Percentiles rank a stretch among this genome's conserved stretches.
Evolutionary conservation across 2,329 filamentous ascomycete genomes (phyloP).

Genomic region (Ascomycota sp.): DNA sequence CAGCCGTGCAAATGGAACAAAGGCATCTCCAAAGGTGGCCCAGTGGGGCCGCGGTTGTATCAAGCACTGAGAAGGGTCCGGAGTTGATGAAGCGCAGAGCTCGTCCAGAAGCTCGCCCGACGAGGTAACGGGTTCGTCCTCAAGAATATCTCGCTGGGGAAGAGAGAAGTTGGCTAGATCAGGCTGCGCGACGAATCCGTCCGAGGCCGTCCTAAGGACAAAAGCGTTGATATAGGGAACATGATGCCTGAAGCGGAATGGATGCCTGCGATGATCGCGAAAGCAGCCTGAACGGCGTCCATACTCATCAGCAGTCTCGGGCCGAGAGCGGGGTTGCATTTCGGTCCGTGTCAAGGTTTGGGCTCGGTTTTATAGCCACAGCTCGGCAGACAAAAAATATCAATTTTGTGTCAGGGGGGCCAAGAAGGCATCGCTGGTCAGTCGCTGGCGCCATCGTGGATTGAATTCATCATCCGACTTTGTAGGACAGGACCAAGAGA

Average conservation of each 20-base stretch:
- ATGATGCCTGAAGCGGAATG: constrained; percentile 10
- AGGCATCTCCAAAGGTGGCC: constrained; percentile 1
- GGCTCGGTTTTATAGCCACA: background rate
- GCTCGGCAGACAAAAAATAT: too few species aligned
- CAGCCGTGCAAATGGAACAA: constrained; percentile 6
- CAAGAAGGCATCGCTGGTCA: too few species aligned
- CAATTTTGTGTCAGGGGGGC: too few species aligned
- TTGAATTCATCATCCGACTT: too few species aligned
- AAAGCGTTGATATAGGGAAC: constrained; percentile 5
- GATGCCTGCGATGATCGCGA: constrained; percentile 5
- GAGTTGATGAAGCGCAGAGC: background rate
- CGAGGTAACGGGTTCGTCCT: constrained; percentile 1
- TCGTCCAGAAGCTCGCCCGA: background rate
- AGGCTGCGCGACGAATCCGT: constrained; percentile 7
- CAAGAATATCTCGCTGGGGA: constrained; percentile 3
- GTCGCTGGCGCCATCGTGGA: too few species aligned
- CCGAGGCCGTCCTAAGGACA: constrained; percentile 1
- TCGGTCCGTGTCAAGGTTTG: background rate
- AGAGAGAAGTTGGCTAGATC: constrained; percentile 4
- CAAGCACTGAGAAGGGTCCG: background rate
- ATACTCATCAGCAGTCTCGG: constrained; percentile 7
- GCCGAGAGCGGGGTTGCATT: background rate
- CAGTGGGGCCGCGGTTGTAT: background rate
- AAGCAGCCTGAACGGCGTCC: constrained; percentile 10
- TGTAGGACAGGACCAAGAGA: too few species aligned